A percentile compares a stretch with the other conserved stretches of the same genome.
These are phyloP conservation scores for Termitomyces sp. DNA, from an alignment of 768 basidiomycete species.

Conservation along the genomic window DNA sequence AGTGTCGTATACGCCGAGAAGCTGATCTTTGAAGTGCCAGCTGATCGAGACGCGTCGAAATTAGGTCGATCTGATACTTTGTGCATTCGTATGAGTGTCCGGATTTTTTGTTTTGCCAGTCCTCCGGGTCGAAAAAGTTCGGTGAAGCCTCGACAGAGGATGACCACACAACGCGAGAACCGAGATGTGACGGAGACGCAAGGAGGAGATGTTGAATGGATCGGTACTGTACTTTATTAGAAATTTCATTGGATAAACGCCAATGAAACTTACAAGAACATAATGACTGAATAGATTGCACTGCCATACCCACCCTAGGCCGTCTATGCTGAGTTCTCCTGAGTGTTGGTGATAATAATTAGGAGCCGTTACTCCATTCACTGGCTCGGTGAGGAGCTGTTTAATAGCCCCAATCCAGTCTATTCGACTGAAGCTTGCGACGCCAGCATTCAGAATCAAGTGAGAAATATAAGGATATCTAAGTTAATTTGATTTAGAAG, in stretches of 20 bases:
- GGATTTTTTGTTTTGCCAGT: constrained; percentile 70
- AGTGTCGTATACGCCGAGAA: constrained; percentile 45
- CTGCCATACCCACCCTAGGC: constrained; percentile 81
- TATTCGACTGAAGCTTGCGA: constrained; percentile 54
- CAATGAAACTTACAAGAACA: constrained; percentile 45
- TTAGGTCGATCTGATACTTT: constrained; percentile 77
- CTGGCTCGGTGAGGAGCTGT: constrained; percentile 45
- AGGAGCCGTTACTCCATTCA: constrained; percentile 52
- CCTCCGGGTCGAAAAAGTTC: constrained; percentile 51
- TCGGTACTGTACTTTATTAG: constrained; percentile 51
- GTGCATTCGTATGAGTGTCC: constrained; percentile 62
- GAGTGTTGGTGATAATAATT: constrained; percentile 51
- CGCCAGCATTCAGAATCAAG: constrained; percentile 77
- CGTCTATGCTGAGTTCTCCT: constrained; percentile 63
- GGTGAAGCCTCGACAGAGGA: constrained; percentile 67
- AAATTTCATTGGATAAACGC: not conserved
- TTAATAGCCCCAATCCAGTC: constrained; percentile 43
- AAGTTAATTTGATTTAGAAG: not conserved
- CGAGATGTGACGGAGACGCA: constrained; percentile 37
- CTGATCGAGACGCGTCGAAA: constrained; percentile 53
- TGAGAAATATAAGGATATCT: constrained; percentile 84
- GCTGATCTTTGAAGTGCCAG: constrained; percentile 29
- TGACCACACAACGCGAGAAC: constrained; percentile 73
- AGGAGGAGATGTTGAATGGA: constrained; percentile 51
- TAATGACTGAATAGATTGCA: constrained; percentile 84